Evolutionary conservation across 176 grass and related monocot genomes (phyloP).

Genomic region (Phyllostachys edulis): DNA sequence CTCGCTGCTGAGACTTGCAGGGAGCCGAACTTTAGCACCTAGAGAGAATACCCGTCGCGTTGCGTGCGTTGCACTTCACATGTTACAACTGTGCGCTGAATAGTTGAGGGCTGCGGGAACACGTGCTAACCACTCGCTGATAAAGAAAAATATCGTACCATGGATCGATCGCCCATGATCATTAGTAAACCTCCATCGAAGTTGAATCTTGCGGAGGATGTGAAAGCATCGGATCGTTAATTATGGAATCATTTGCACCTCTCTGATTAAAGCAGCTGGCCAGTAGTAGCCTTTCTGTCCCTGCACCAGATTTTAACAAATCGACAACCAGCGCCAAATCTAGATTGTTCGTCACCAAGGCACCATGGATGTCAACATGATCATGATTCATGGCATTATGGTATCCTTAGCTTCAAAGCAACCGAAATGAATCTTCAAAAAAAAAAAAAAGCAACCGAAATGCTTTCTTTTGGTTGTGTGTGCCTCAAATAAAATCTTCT

Average conservation of each 20-base stretch:
- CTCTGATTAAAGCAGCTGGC: not conserved
- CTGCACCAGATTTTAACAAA: conserved; percentile 18
- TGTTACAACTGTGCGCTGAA: not conserved
- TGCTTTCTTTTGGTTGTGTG: conserved; percentile 35
- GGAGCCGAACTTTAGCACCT: not conserved
- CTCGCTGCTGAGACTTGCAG: not conserved
- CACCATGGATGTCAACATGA: not conserved
- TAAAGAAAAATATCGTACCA: not conserved
- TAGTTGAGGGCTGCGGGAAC: not conserved
- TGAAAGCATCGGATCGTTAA: not conserved
- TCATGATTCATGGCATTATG: conserved; percentile 9
- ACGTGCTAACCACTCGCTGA: conserved; percentile 20
- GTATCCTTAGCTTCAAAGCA: conserved; percentile 48
- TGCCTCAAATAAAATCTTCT: not conserved
- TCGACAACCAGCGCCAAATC: not conserved
- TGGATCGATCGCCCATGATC: not conserved
- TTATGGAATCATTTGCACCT: conserved; percentile 6
- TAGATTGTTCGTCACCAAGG: conserved; percentile 28
- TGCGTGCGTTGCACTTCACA: conserved; percentile 18
- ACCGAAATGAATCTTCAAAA: not conserved
- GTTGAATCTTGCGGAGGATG: not conserved
- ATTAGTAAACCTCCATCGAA: not conserved
- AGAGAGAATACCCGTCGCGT: not conserved
- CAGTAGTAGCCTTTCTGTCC: not conserved
- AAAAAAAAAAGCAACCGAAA: conserved; percentile 30